Percentiles rank a stretch among this genome's conserved stretches.
phyloP scores from a whole-genome alignment of 2,329 filamentous ascomycete species.

The Cordyceps pruinosa region DNA sequence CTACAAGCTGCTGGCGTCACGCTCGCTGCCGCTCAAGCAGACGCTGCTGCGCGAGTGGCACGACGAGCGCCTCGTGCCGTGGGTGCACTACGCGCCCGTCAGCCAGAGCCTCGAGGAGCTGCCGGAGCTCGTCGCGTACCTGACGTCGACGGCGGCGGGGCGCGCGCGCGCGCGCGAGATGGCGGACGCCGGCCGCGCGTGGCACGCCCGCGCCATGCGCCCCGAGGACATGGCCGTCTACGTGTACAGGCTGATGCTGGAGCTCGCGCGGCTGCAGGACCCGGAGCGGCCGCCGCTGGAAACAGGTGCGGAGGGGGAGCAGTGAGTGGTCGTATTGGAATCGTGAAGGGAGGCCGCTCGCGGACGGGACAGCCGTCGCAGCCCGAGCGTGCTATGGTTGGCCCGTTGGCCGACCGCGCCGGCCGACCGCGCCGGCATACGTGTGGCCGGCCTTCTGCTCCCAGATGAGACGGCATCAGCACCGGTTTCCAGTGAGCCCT shows the following conservation, averaged over 20 bases:
- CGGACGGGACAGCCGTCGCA: no score
- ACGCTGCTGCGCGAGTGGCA: conserved; percentile 52
- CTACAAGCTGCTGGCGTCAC: conserved; percentile 42
- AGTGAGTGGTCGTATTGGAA: no score
- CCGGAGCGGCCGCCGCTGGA: conserved; percentile 13
- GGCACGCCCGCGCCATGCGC: conserved; percentile 47
- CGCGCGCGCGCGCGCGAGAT: conserved; percentile 41
- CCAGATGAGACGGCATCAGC: no score
- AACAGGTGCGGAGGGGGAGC: no score
- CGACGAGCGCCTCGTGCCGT: conserved; percentile 47
- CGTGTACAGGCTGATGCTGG: conserved; percentile 54
- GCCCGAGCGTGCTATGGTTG: no score
- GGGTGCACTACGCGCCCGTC: conserved; percentile 51
- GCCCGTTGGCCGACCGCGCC: no score
- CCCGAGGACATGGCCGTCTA: conserved; percentile 54
- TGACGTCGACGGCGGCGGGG: conserved; percentile 40
- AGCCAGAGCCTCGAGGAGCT: conserved; percentile 43
- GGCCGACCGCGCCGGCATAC: no score
- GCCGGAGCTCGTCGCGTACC: conserved; percentile 42
- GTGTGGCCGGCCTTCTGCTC: no score
- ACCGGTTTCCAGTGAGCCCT: no score
- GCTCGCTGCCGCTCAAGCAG: conserved; percentile 42
- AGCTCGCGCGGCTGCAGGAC: conserved; percentile 41
- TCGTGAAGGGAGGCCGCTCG: no score
- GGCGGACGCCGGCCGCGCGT: conserved; percentile 46